These are phyloP conservation scores for Simplicillium sp. DNA, from an alignment of 2,329 filamentous ascomycete species.

Conservation along the genomic window DNA sequence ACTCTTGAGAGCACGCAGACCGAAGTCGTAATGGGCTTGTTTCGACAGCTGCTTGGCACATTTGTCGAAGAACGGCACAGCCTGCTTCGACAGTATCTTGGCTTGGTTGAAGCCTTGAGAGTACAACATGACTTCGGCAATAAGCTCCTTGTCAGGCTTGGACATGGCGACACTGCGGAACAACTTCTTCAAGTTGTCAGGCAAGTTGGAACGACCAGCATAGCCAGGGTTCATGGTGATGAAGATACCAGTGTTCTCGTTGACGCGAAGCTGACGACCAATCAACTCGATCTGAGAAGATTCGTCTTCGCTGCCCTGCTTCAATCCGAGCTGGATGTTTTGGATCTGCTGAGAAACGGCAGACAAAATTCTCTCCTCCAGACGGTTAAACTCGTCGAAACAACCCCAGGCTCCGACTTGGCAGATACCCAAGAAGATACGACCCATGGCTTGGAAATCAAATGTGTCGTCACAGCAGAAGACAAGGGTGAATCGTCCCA, in stretches of 20 bases:
- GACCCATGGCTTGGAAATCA: slow-evolving; percentile 98
- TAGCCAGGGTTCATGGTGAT: slow-evolving; percentile 99
- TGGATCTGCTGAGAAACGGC: slow-evolving; percentile 99
- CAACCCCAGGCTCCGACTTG: slow-evolving; percentile 99
- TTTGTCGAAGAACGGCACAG: slow-evolving; percentile 95
- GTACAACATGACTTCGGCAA: slow-evolving; percentile 99
- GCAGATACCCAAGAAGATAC: slow-evolving; percentile 98
- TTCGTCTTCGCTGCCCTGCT: slow-evolving; percentile 71
- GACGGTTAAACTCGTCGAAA: slow-evolving; percentile 99
- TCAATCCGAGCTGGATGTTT: slow-evolving; percentile 94
- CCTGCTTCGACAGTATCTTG: slow-evolving; percentile 86
- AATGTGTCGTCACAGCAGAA: slow-evolving; percentile 99
- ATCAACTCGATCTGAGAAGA: slow-evolving; percentile 90
- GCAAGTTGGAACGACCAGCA: slow-evolving; percentile 92
- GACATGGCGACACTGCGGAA: slow-evolving; percentile 99
- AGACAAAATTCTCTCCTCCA: slow-evolving; percentile 94
- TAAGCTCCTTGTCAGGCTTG: slow-evolving; percentile 98
- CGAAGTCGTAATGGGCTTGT: slow-evolving; percentile 98
- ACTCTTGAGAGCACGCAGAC: slow-evolving; percentile 93
- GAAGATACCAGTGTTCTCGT: slow-evolving; percentile 93
- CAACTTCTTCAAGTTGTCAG: slow-evolving; percentile 98
- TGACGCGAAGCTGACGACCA: slow-evolving; percentile 81
- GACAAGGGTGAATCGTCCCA: slow-evolving; percentile 94
- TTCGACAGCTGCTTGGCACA: slow-evolving; percentile 77
- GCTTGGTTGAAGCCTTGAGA: slow-evolving; percentile 98